These are phyloP conservation scores for Boletus vinaceobasis DNA, from an alignment of 768 basidiomycete species.

Conservation along the genomic window DNA sequence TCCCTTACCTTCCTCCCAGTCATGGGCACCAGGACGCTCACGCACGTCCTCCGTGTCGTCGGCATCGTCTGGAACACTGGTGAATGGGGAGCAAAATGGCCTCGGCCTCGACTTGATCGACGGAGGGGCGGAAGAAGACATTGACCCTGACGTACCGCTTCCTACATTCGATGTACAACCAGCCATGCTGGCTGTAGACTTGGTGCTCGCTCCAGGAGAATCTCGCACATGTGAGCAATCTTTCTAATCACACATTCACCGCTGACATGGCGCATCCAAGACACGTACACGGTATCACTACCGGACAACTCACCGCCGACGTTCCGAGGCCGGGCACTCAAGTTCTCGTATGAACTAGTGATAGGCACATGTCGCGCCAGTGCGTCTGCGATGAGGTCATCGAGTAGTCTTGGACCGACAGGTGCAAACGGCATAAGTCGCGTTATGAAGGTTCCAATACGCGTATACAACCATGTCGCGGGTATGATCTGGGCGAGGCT, in stretches of 20 bases:
- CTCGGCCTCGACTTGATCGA: slow-evolving; percentile 33
- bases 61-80: slow-evolving; percentile 3
- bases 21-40: slow-evolving; percentile 19
- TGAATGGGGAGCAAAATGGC: slow-evolving; percentile 13
- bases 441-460: slow-evolving; percentile 88
- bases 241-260: background rate
- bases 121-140: slow-evolving; percentile 38
- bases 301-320: slow-evolving; percentile 87
- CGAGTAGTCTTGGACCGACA: slow-evolving; percentile 31
- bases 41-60: slow-evolving; percentile 27
- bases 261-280: slow-evolving; percentile 38
- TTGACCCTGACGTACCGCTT: slow-evolving; percentile 63
- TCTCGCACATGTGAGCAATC: slow-evolving; percentile 63
- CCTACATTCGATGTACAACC: slow-evolving; percentile 87
- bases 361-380: slow-evolving; percentile 79
- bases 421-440: slow-evolving; percentile 57
- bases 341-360: slow-evolving; percentile 88
- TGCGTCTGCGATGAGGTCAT: slow-evolving; percentile 25
- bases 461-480: slow-evolving; percentile 84
- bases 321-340: slow-evolving; percentile 77
- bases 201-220: slow-evolving; percentile 79
- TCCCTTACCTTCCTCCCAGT: slow-evolving; percentile 23
- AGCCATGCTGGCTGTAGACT: slow-evolving; percentile 86
- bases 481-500: slow-evolving; percentile 42
- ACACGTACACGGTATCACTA: slow-evolving; percentile 72